Evolutionary conservation across 2,329 filamentous ascomycete species (phyloP), one percentile per base, ranked within the genome.

Genomic region (Calonectria leucothoes): DNA sequence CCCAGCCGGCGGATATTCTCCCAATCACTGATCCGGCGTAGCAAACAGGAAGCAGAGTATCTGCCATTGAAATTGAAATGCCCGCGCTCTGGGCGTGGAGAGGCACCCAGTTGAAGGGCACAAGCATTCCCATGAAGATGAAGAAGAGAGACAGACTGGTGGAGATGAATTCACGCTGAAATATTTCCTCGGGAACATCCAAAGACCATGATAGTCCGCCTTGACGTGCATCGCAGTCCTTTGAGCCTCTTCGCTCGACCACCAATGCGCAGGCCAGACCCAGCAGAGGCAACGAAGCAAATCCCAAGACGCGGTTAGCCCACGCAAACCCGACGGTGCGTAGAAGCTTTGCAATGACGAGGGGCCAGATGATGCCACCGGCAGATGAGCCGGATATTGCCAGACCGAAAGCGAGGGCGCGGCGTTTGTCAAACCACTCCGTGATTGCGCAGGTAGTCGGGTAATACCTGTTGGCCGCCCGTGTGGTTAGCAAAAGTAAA

Each of bases 1-100:
- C 78, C 77, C 88, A 85, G 49, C 89, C 89, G 3, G 89, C 88
- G 1, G 86, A 74, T 72, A 91, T 87, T 49, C 90, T 87, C 5
- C 90, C 90, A 29, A 88, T 81, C 11, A 87, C 84, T 1, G 88
- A 90, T 15, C 90, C 89, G 0, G 88, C 87, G 78, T 93, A 93
- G 76, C 93, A 86, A 74, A 93, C 89, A 11, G 91, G 86, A 7
- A 93, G 85, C 42, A 93, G 86, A 76, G 92, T 92, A 82, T 92
- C 92, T 2, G 89, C 87, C 14, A 91, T 83, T 25, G 86, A 83
- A 23, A 82, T 82, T 2, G 87, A 86, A 51, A 91, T 86, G 11
- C 83, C 82, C 0, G 85, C 82, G 0, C 86, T 81, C 7, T 88
- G 82, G 7, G 89, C 90, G 79, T 89, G 93, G 7, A 88, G 82